phyloP scores from a whole-genome alignment of 2,329 filamentous ascomycete species.

The Chaetomiaceae sp. region DNA sequence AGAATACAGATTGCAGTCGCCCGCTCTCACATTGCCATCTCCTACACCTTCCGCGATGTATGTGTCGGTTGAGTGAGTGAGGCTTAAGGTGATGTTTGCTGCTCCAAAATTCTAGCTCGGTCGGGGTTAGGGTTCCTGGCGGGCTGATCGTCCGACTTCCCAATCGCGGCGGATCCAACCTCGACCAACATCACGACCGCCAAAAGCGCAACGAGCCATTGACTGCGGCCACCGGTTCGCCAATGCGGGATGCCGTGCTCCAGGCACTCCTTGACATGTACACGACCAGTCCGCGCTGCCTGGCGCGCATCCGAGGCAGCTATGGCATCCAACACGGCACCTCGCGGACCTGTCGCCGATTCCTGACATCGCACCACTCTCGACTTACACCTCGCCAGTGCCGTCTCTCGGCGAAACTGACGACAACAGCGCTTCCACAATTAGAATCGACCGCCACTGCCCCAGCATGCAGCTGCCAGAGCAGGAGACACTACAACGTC shows the following conservation, averaged over 20 bases:
- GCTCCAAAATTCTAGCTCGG: no score
- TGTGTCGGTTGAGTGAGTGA: background rate
- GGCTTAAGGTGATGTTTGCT: background rate
- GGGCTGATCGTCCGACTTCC: no score
- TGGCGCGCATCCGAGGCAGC: slow-evolving; percentile 12
- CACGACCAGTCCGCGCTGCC: slow-evolving; percentile 19
- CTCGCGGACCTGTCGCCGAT: background rate
- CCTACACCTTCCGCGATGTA: no score
- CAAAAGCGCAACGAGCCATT: slow-evolving; percentile 15
- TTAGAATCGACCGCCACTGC: background rate
- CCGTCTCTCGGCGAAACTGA: background rate
- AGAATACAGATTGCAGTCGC: slow-evolving; percentile 11
- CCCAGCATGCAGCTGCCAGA: background rate
- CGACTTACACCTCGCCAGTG: background rate
- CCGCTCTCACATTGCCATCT: background rate
- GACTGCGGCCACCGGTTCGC: slow-evolving; percentile 1
- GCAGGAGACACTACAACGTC: slow-evolving; percentile 6
- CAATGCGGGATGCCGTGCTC: slow-evolving; percentile 12
- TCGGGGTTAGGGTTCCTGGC: slow-evolving; percentile 1
- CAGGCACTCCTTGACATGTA: slow-evolving; percentile 19
- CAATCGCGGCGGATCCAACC: background rate
- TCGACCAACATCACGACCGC: background rate
- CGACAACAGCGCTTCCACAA: background rate
- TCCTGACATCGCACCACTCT: background rate
- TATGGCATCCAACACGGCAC: background rate